A percentile compares a stretch with the other conserved stretches of the same genome.
These are phyloP conservation scores for Pelargonium australe DNA, from an alignment of 441 rosid species.

Conservation along the genomic window DNA sequence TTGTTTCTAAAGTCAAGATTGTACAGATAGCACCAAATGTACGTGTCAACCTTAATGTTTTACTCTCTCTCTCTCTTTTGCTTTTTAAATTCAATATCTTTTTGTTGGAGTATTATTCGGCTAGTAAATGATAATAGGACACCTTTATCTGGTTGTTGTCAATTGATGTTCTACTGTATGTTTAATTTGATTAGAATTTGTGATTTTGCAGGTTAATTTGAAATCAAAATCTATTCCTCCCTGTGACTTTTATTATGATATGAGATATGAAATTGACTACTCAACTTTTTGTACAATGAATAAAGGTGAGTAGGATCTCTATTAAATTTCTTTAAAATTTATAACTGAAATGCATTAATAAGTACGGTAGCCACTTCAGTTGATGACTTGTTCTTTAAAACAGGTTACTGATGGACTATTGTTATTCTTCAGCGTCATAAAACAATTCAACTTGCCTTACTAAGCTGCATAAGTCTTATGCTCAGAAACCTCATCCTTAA, in stretches of 20 bases:
- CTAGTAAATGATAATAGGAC: neutral
- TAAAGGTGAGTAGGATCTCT: constrained; percentile 28
- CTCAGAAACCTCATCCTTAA: neutral
- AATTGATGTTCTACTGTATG: neutral
- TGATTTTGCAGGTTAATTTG: constrained; percentile 11
- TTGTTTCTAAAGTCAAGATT: constrained; percentile 20
- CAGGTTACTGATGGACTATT: neutral
- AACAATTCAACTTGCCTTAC: neutral
- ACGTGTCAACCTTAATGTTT: neutral
- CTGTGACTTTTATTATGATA: constrained; percentile 32
- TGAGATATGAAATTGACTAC: constrained; percentile 45
- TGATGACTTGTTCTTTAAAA: neutral
- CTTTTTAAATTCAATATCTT: neutral
- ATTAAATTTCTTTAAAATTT: neutral
- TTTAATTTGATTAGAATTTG: neutral
- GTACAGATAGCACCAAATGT: constrained; percentile 25
- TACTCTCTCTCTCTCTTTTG: neutral
- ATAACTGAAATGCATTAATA: neutral
- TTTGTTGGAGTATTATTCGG: neutral
- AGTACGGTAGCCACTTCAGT: neutral
- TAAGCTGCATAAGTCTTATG: neutral
- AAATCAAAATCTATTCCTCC: constrained; percentile 17
- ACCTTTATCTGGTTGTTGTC: neutral
- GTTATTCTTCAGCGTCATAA: neutral
- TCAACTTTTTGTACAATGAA: constrained; percentile 44